phyloP scores from a whole-genome alignment of 2,329 filamentous ascomycete genomes.

The Tolypocladium ovalisporum region DNA sequence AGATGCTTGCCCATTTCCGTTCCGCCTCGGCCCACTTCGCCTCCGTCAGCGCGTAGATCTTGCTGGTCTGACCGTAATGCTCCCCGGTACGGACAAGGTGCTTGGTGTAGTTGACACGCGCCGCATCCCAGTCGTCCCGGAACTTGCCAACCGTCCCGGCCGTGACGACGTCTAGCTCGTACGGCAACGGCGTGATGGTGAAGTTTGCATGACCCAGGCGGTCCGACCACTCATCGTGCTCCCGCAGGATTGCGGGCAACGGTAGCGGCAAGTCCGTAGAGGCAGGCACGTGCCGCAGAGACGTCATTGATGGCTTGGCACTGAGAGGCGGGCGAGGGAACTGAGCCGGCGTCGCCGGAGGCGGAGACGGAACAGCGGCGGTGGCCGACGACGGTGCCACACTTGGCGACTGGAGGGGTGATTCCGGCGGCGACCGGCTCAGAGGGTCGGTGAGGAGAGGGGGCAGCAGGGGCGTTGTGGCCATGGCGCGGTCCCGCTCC shows the following conservation, averaged over 20 bases:
- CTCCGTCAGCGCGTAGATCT: conserved; percentile 75
- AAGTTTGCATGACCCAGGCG: conserved; percentile 90
- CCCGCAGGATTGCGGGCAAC: conserved; percentile 55
- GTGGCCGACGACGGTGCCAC: conserved; percentile 12
- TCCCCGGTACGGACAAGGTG: conserved; percentile 81
- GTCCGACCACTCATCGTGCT: conserved; percentile 72
- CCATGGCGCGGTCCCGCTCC: conserved; percentile 48
- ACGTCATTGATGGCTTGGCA: conserved; percentile 65
- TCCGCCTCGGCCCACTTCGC: conserved; percentile 83
- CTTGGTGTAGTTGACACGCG: conserved; percentile 77
- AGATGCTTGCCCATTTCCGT: conserved; percentile 57
- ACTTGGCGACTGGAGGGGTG: conserved; percentile 75
- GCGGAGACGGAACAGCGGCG: conserved; percentile 12
- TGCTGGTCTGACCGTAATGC: conserved; percentile 83
- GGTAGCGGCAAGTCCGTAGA: conserved; percentile 45
- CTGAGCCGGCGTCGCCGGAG: conserved; percentile 34
- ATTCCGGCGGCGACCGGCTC: conserved; percentile 50
- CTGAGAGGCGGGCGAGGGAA: conserved; percentile 54
- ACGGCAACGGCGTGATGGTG: conserved; percentile 73
- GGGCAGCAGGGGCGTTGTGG: conserved; percentile 75
- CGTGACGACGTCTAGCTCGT: conserved; percentile 53
- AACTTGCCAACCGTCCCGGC: conserved; percentile 49
- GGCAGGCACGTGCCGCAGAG: conserved; percentile 53
- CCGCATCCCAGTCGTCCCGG: conserved; percentile 70
- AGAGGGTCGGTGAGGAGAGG: conserved; percentile 59